phyloP scores from a whole-genome alignment of 176 grass and related monocot genomes.

The Juncus inflexus region DNA sequence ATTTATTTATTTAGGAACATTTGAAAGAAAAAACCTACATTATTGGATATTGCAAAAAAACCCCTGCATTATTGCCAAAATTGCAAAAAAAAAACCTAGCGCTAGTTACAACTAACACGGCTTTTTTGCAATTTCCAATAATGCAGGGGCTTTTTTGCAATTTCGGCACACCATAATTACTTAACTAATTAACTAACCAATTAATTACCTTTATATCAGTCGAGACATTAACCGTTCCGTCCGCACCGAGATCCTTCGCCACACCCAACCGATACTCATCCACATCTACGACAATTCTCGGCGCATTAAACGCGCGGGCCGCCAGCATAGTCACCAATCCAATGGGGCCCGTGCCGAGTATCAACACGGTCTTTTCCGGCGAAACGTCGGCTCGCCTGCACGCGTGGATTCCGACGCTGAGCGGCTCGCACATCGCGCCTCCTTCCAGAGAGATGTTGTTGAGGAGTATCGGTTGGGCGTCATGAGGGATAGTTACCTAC shows the following conservation, averaged over 20 bases:
- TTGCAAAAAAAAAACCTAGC: slow-evolving; percentile 3
- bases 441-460: no score
- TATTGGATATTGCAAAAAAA: no score
- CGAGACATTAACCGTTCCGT: slow-evolving; percentile 58
- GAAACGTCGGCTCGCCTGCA: slow-evolving; percentile 69
- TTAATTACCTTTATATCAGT: background rate
- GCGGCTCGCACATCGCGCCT: slow-evolving; percentile 75
- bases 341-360: slow-evolving; percentile 81
- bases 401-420: slow-evolving; percentile 88
- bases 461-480: no score
- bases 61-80: background rate
- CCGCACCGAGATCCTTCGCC: slow-evolving; percentile 55
- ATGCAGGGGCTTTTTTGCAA: no score
- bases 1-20: no score
- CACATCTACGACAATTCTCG: slow-evolving; percentile 57
- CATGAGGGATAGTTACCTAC: no score
- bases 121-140: no score
- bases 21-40: background rate
- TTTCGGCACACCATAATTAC: no score
- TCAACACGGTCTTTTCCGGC: slow-evolving; percentile 57
- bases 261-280: slow-evolving; percentile 72
- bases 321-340: slow-evolving; percentile 68
- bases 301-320: slow-evolving; percentile 63
- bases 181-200: no score
- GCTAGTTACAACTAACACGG: background rate